Conservation (phyloP, 768 basidiomycete species). For the Podaxis pistillaris region DNA sequence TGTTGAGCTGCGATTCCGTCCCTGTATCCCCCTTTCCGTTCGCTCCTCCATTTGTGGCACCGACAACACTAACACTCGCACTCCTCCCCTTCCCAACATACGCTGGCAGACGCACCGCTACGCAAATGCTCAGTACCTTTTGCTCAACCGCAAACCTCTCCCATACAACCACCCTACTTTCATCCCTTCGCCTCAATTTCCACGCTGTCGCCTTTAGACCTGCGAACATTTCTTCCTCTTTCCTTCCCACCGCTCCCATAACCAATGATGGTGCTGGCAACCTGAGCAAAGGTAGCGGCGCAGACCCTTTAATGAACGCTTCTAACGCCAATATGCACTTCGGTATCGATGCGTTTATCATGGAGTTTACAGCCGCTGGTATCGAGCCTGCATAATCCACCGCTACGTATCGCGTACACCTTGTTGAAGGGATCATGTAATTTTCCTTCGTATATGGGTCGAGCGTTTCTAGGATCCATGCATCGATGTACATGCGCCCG, state of each 20-base stretch:
- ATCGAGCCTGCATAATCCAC: slow-evolving; percentile 86
- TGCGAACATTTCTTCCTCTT: slow-evolving; percentile 41
- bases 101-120: slow-evolving; percentile 43
- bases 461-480: slow-evolving; percentile 94
- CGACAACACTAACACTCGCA: slow-evolving; percentile 18
- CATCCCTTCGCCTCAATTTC: slow-evolving; percentile 61
- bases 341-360: slow-evolving; percentile 79
- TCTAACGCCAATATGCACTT: slow-evolving; percentile 74
- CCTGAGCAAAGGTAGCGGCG: slow-evolving; percentile 66
- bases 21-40: not conserved
- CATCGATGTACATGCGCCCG: slow-evolving; percentile 84
- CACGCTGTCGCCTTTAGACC: slow-evolving; percentile 42
- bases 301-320: slow-evolving; percentile 54
- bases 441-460: slow-evolving; percentile 95
- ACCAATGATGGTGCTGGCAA: slow-evolving; percentile 66
- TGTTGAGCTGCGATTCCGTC: slow-evolving; percentile 20
- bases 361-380: slow-evolving; percentile 80
- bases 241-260: slow-evolving; percentile 44
- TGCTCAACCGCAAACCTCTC: slow-evolving; percentile 51
- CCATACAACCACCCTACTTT: slow-evolving; percentile 52
- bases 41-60: slow-evolving; percentile 14
- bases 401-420: slow-evolving; percentile 81
- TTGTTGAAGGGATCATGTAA: slow-evolving; percentile 90
- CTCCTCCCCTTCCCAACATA: slow-evolving; percentile 14
- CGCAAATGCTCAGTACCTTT: slow-evolving; percentile 47